Evolutionary conservation across 106 monocot genomes (phyloP).

Genomic region (Phalaenopsis equestris): DNA sequence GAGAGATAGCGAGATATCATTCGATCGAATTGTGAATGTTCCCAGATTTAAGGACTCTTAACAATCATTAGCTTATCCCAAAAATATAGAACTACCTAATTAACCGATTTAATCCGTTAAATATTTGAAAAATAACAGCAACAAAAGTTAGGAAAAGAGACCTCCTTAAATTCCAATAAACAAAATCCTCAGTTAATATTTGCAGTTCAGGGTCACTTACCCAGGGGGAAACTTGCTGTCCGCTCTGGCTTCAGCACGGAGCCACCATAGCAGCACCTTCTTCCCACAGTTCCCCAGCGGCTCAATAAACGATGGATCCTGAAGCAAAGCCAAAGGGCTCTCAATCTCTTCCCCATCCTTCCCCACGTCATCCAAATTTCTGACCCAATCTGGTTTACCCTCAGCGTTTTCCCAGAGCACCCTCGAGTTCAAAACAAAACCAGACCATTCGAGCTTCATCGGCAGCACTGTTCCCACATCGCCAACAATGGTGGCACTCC

Average conservation of each 20-base stretch:
- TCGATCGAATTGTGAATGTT: not conserved
- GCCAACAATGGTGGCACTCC: conserved; percentile 41
- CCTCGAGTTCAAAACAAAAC: conserved; percentile 79
- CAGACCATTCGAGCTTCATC: conserved; percentile 68
- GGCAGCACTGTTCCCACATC: conserved; percentile 49
- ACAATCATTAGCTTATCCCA: not conserved
- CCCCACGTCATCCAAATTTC: conserved; percentile 43
- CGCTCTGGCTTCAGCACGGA: conserved; percentile 58
- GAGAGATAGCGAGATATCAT: too few species aligned
- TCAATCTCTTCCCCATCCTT: conserved; percentile 40
- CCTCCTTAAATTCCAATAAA: not conserved
- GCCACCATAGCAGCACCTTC: conserved; percentile 84
- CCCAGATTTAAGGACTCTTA: not conserved
- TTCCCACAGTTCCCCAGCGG: conserved; percentile 79
- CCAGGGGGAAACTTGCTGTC: conserved; percentile 80
- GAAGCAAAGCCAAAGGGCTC: conserved; percentile 49
- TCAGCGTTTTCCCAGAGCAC: conserved; percentile 60
- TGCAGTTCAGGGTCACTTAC: conserved; percentile 23
- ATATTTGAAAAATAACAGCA: not conserved
- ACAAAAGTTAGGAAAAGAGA: not conserved
- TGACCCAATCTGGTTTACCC: conserved; percentile 53
- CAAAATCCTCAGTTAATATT: not conserved
- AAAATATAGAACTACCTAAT: not conserved
- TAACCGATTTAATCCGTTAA: not conserved
- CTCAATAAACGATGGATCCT: conserved; percentile 51